phyloP scores from a whole-genome alignment of 805 yeast species.

The Dipodascus albidus region DNA sequence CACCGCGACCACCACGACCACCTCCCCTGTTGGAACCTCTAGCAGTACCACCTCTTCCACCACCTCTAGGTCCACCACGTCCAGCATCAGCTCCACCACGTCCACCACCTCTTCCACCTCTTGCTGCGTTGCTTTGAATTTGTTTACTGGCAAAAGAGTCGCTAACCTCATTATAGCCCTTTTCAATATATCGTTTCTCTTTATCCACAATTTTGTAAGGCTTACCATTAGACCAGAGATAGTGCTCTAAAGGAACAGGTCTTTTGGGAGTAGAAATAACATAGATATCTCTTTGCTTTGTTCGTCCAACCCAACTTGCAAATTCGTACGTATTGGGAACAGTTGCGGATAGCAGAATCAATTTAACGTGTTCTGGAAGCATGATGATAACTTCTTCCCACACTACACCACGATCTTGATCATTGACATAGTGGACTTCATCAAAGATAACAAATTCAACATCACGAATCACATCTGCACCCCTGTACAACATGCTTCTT shows the following conservation, averaged over 20 bases:
- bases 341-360: conserved; percentile 85
- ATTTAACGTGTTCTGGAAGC: conserved; percentile 93
- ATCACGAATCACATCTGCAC: conserved; percentile 92
- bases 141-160: conserved; percentile 16
- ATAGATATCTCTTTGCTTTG: conserved; percentile 89
- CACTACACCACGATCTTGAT: conserved; percentile 93
- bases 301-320: conserved; percentile 98
- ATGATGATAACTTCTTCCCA: conserved; percentile 99
- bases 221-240: conserved; percentile 69
- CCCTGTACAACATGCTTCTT: conserved; percentile 89
- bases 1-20: conserved; percentile 2
- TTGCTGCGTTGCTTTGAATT: conserved; percentile 27
- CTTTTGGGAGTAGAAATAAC: conserved; percentile 94
- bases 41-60: conserved; percentile 26
- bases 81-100: conserved; percentile 23
- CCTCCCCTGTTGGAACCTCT: conserved; percentile 22
- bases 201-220: conserved; percentile 65
- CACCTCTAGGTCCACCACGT: conserved; percentile 21
- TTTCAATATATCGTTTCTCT: conserved; percentile 54
- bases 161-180: conserved; percentile 34
- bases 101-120: conserved; percentile 22
- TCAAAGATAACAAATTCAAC: conserved; percentile 96
- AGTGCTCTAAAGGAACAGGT: conserved; percentile 90
- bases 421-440: conserved; percentile 96
- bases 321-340: conserved; percentile 98